phyloP scores from a whole-genome alignment of 2,329 filamentous ascomycete genomes.

The Colletotrichum salicis region DNA sequence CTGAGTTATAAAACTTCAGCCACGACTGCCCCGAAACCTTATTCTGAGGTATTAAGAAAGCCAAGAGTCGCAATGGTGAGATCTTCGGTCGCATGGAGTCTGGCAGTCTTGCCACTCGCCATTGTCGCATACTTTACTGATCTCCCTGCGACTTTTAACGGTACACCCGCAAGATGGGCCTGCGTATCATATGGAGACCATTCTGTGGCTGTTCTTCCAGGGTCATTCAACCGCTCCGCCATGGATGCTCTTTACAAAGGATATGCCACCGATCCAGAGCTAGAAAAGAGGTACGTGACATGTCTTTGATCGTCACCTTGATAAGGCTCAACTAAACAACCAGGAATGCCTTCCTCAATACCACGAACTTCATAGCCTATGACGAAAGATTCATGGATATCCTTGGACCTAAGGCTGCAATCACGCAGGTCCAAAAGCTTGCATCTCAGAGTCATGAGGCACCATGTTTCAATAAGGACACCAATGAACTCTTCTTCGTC shows the following conservation, averaged over 20 bases:
- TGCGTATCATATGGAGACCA: not conserved
- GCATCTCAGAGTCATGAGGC: constrained; percentile 5
- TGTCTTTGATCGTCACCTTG: not conserved
- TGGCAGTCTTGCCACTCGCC: not conserved
- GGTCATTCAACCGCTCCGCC: not conserved
- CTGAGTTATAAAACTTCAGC: too few relatives aligned
- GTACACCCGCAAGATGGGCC: constrained; percentile 1
- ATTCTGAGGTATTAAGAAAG: not conserved
- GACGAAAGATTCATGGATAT: too few relatives aligned
- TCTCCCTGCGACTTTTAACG: not conserved
- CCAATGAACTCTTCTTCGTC: constrained; percentile 5
- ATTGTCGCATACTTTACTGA: not conserved
- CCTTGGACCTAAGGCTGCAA: not conserved
- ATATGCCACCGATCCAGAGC: not conserved
- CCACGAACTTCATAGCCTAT: too few relatives aligned
- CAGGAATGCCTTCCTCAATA: too few relatives aligned
- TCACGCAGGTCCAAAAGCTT: not conserved
- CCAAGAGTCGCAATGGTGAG: not conserved
- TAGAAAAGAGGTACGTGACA: not conserved
- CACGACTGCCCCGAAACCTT: too few relatives aligned
- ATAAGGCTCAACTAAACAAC: too few relatives aligned
- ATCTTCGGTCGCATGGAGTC: too few relatives aligned
- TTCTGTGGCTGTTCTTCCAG: constrained; percentile 9
- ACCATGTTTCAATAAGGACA: constrained; percentile 8
- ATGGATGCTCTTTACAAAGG: not conserved